phyloP scores from a whole-genome alignment of 2,329 filamentous ascomycete genomes.

The Magnaporthales sp. region DNA sequence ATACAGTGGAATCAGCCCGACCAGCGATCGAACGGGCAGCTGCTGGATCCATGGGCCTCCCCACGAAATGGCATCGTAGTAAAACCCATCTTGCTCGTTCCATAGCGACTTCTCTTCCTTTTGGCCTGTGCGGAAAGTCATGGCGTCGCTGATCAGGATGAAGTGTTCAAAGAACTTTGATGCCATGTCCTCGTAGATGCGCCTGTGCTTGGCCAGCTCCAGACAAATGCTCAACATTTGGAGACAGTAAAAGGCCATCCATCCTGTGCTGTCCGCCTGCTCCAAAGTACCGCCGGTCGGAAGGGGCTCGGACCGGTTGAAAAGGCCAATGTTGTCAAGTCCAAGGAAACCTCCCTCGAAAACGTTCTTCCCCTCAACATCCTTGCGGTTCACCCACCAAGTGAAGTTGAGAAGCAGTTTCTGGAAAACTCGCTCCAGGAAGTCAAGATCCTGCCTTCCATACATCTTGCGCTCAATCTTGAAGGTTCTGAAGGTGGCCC shows the following conservation, averaged over 20 bases:
- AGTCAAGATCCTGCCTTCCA: slow-evolving; percentile 87
- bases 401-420: slow-evolving; percentile 95
- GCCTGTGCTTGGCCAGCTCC: slow-evolving; percentile 88
- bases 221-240: slow-evolving; percentile 96
- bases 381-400: slow-evolving; percentile 98
- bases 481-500: slow-evolving; percentile 92
- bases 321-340: slow-evolving; percentile 92
- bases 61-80: slow-evolving; percentile 97
- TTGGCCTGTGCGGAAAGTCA: slow-evolving; percentile 70
- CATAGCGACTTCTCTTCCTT: slow-evolving; percentile 76
- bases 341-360: slow-evolving; percentile 96
- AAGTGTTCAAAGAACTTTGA: slow-evolving; percentile 99
- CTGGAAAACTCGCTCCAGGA: slow-evolving; percentile 92
- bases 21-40: slow-evolving; percentile 82
- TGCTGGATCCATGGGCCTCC: slow-evolving; percentile 90
- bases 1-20: slow-evolving; percentile 89
- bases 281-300: slow-evolving; percentile 90
- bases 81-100: slow-evolving; percentile 96
- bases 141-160: slow-evolving; percentile 94
- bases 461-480: slow-evolving; percentile 98
- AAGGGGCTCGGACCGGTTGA: slow-evolving; percentile 92
- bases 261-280: slow-evolving; percentile 94
- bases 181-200: slow-evolving; percentile 93
- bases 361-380: slow-evolving; percentile 88
- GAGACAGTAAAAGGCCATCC: slow-evolving; percentile 97